Evolutionary conservation across 345 rosid genomes (phyloP).

Genomic region (Raphanus sativus): DNA sequence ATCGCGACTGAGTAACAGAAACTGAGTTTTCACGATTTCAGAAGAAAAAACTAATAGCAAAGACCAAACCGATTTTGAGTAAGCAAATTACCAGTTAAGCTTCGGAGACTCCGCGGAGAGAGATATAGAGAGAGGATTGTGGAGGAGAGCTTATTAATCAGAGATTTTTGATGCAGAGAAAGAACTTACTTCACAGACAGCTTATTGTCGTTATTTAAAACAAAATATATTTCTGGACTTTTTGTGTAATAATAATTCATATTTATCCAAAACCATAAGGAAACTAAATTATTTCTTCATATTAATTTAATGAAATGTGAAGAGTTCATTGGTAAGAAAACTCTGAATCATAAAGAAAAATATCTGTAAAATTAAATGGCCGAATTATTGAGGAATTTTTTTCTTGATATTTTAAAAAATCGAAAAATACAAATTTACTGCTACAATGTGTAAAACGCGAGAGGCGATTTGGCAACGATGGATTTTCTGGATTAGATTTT

Average conservation of each 20-base stretch:
- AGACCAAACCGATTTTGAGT: constrained; percentile 1
- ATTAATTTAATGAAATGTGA: not conserved
- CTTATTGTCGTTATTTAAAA: constrained; percentile 9
- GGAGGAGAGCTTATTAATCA: constrained; percentile 14
- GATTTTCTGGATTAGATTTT: constrained; percentile 41
- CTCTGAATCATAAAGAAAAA: not conserved
- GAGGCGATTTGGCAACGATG: constrained; percentile 21
- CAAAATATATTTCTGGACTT: not conserved
- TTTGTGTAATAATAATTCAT: constrained; percentile 23
- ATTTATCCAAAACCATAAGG: not conserved
- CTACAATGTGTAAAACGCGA: not conserved
- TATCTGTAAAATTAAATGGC: not conserved
- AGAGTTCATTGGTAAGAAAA: not conserved
- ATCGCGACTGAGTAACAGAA: constrained; percentile 20
- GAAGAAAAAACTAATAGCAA: not conserved
- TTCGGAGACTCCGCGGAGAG: constrained; percentile 52
- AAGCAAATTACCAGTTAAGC: constrained; percentile 24
- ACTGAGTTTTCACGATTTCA: not conserved
- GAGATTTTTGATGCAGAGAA: constrained; percentile 23
- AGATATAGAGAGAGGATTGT: constrained; percentile 12
- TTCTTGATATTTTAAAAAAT: not conserved
- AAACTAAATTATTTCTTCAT: not conserved
- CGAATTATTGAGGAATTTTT: not conserved
- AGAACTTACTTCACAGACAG: constrained; percentile 12
- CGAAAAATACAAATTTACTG: not conserved